These are phyloP conservation scores for Vanrija sp. DNA, from an alignment of 1,284 basidiomycete species.

Conservation along the genomic window DNA sequence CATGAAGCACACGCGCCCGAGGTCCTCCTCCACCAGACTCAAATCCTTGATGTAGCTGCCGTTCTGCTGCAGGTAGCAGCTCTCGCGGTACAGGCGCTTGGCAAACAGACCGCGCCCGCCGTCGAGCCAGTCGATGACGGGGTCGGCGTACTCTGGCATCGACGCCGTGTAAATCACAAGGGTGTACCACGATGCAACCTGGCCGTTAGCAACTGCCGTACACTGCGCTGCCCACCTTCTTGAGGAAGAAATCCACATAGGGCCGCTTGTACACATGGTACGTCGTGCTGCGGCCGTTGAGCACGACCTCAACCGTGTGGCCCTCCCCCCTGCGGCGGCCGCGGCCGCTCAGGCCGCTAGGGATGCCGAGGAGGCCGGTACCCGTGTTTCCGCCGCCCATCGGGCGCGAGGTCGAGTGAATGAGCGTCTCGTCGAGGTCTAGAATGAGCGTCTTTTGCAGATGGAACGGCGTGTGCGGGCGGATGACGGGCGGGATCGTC, in stretches of 20 bases:
- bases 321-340: constrained; percentile 61
- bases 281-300: constrained; percentile 80
- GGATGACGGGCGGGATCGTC: constrained; percentile 21
- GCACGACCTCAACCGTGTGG: constrained; percentile 92
- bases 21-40: constrained; percentile 78
- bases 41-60: constrained; percentile 95
- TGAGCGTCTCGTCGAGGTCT: constrained; percentile 95
- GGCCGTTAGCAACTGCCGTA: constrained; percentile 4
- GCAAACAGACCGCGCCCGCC: constrained; percentile 85
- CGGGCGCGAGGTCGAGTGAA: constrained; percentile 89
- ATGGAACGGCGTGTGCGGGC: constrained; percentile 62
- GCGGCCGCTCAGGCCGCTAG: constrained; percentile 52
- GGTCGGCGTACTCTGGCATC: constrained; percentile 98
- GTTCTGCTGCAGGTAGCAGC: constrained; percentile 84
- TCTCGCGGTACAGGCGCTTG: constrained; percentile 87
- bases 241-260: constrained; percentile 90
- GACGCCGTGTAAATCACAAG: constrained; percentile 98
- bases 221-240: constrained; percentile 68
- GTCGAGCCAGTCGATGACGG: constrained; percentile 99
- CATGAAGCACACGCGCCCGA: constrained; percentile 85
- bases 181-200: constrained; percentile 98
- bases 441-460: constrained; percentile 87
- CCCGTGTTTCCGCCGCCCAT: constrained; percentile 49
- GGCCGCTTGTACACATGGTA: constrained; percentile 99
- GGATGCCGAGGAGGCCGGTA: constrained; percentile 61